phyloP scores from a whole-genome alignment of 1,284 basidiomycete genomes.

The Pseudozyma tsukubaensis region DNA sequence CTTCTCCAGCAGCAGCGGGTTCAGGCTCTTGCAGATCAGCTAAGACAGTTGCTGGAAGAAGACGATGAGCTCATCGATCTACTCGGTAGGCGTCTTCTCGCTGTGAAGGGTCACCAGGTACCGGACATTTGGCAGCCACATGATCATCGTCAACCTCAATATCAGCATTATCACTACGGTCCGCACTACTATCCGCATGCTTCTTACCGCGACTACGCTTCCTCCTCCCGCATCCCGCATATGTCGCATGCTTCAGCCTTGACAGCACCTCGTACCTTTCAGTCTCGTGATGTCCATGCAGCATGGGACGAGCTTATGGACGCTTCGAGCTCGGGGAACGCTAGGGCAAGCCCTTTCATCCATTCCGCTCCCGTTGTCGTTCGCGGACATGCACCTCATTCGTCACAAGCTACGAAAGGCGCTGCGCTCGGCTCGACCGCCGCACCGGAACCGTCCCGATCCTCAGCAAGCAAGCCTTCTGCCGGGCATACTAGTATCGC shows the following conservation, averaged over 20 bases:
- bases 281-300: slow-evolving; percentile 9
- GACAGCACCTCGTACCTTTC: neutral
- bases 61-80: slow-evolving; percentile 51
- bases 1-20: slow-evolving; percentile 14
- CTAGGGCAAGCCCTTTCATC: slow-evolving; percentile 21
- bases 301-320: slow-evolving; percentile 8
- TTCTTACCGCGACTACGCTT: neutral
- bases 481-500: slow-evolving; percentile 11
- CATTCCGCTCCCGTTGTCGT: slow-evolving; percentile 33
- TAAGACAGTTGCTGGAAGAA: slow-evolving; percentile 45
- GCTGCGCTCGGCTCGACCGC: neutral
- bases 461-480: neutral
- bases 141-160: slow-evolving; percentile 6
- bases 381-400: slow-evolving; percentile 8
- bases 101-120: slow-evolving; percentile 44
- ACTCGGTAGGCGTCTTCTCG: slow-evolving; percentile 51
- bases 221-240: neutral
- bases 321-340: neutral
- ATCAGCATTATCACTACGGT: slow-evolving; percentile 2
- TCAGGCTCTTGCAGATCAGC: slow-evolving; percentile 8
- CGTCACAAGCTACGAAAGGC: slow-evolving; percentile 2
- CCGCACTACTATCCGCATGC: slow-evolving; percentile 1
- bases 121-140: slow-evolving; percentile 29
- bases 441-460: neutral
- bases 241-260: neutral